Percentiles rank a stretch among this genome's conserved stretches.
Conservation (phyloP, 345 rosid species). For the Eucalyptus erythrocorys region DNA sequence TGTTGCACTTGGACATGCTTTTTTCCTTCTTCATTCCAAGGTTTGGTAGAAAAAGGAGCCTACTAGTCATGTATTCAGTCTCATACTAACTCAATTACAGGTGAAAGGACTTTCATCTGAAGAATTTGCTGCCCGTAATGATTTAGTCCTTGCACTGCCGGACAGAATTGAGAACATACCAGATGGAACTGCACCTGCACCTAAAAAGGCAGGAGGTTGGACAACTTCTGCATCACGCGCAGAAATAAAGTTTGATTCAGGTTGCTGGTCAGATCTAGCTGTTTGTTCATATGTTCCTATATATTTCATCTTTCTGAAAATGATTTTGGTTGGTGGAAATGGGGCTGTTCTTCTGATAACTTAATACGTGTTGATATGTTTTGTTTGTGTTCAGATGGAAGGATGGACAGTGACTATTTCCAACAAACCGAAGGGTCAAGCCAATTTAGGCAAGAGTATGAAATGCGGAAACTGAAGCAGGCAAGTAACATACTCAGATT, state of each 20-base stretch:
- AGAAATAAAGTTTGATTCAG: slow-evolving; percentile 93
- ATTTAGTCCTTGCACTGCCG: slow-evolving; percentile 86
- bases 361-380: neutral
- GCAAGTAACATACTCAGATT: slow-evolving; percentile 17
- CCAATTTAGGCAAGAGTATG: slow-evolving; percentile 85
- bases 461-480: slow-evolving; percentile 89
- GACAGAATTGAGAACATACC: slow-evolving; percentile 90
- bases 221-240: slow-evolving; percentile 59
- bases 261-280: slow-evolving; percentile 12
- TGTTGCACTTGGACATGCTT: neutral
- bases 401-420: slow-evolving; percentile 77
- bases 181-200: slow-evolving; percentile 81
- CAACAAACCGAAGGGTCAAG: slow-evolving; percentile 71
- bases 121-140: slow-evolving; percentile 83
- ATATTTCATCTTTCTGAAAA: neutral
- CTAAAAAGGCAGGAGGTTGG: slow-evolving; percentile 72
- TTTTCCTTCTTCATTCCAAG: neutral
- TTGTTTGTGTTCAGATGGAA: slow-evolving; percentile 35
- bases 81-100: slow-evolving; percentile 17
- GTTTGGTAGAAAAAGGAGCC: neutral
- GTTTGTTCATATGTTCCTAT: neutral
- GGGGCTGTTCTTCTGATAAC: neutral
- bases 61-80: neutral
- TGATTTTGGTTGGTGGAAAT: neutral
- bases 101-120: slow-evolving; percentile 88